Base-by-base conservation (phyloP, 371 early-diverging fungal genomes). In the Mucor mucedo region DNA sequence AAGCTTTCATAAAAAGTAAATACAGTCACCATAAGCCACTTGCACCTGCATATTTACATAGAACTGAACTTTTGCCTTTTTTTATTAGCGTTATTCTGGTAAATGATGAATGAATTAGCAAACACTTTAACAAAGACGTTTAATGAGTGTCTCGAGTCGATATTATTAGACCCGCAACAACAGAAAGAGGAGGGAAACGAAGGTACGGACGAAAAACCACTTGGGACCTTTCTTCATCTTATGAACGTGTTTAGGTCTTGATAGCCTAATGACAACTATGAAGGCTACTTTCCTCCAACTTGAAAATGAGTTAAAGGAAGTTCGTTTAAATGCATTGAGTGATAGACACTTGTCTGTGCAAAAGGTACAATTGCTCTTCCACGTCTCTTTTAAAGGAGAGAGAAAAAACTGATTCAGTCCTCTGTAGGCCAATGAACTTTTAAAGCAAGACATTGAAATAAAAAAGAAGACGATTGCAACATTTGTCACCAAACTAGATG, bases 61-160 rank as follows among this genome's bases (percentile, higher is more conserved):
- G 42, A 4, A 4, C 4, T 42, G 42, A 11, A 4, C 5, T 44
- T 5, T 10, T 49, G 29, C 27, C 49, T 49, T 49, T 49, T 49
- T 29, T 58, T 69, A 35, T 47, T 21, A 32, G 58, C 53, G 53
- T 11, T 39, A 11, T 41, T 41, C 21, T 21, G 21, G 41, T 41
- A n/a, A 7, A 47, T 21, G 21, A 47, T 47, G 47, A 47, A 21
- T 47, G 21, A 21, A 47, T 58, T 73, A 30, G 58, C 64, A 21
- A 44, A 64, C 5, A 53, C 63, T 35, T 60, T 78, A 14, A 64
- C 75, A 54, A 64, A 47, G 10, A 54, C 62, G 16, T 69, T 78
- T 62, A 71, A 78, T 29, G 65, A 59, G 10, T 73, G 75, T 39
- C 40, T 78, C n/a, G 78, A 71, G n/a, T 48, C 47, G 1, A 69